Base-by-base conservation (phyloP, 1,139 yeast genomes). In the Sugiyamaella neomexicana region DNA sequence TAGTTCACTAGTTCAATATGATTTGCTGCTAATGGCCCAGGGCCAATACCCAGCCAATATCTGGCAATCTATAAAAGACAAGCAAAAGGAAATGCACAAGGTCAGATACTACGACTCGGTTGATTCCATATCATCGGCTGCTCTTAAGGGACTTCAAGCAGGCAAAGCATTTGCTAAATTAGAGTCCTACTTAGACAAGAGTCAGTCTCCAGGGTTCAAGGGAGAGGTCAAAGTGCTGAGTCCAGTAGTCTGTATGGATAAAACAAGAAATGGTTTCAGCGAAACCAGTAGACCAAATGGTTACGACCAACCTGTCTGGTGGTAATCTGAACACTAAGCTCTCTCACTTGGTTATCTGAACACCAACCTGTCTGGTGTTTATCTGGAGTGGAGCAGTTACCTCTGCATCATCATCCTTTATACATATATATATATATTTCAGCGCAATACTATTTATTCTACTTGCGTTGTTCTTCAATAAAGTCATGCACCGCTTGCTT, bases 1-100 rank as follows among this genome's bases (percentile, higher is more conserved):
- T 42, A 65, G 72, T n/a, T 68, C 72, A 6, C 60, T 71, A 17
- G 65, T 67, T 34, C 73, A 69, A 55, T 71, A 71, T 54, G 73
- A 71, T 55, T 58, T 70, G 52, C 60, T 71, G 34, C 58, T 71
- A 47, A 56, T 69, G 58, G 62, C 63, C n/a, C 71, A 70, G 57
- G 72, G 70, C 4, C 42, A 48, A 38, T 69, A 69, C 49, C 69
- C 63, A 5, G 39, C 54, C 10, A 61, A 62, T 12, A 56, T 68
- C 6, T 68, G 72, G 72, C 53, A 61, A 23, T 56, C 60, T 38
- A 60, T 68, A 36, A 54, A 56, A 45, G 54, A 55, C 6, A 51
- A 58, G 37, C 69, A 65, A 42, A 53, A 47, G 38, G 60, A 60
- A 5, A 57, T 67, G 34, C 60, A 57, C 42, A 51, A 64, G 36